Conservation (phyloP, 176 grass and related monocot genomes). For the Eleusine coracana region DNA sequence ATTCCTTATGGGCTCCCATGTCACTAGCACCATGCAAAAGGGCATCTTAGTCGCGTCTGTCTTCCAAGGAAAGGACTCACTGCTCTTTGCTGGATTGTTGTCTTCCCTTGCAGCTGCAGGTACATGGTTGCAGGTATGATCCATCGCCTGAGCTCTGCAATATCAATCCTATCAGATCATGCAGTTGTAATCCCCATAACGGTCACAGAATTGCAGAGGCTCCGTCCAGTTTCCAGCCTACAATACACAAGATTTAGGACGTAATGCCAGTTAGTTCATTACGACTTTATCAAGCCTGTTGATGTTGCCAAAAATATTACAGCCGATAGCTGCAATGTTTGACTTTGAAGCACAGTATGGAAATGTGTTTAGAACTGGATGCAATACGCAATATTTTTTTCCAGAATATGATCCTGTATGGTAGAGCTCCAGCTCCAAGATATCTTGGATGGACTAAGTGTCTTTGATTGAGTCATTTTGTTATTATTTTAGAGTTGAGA, state of each 20-base stretch:
- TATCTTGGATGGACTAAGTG: not conserved
- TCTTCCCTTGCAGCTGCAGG: conserved; percentile 92
- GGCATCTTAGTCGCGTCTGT: conserved; percentile 85
- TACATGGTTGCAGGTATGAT: conserved; percentile 90
- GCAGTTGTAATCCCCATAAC: not conserved
- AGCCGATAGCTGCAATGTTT: not conserved
- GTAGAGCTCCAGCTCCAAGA: not conserved
- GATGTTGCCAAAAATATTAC: not conserved
- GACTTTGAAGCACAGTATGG: conserved; percentile 4
- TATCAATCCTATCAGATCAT: not conserved
- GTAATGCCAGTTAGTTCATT: not conserved
- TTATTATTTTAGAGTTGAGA: not conserved
- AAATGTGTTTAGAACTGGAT: not conserved
- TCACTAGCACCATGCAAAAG: conserved; percentile 98
- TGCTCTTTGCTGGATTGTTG: conserved; percentile 92
- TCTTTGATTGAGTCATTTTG: too few species aligned
- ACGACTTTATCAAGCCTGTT: conserved; percentile 13
- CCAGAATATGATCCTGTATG: too few species aligned
- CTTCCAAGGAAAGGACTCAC: conserved; percentile 83
- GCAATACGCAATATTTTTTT: not conserved
- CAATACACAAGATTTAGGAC: conserved; percentile 32
- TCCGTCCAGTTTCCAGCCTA: conserved; percentile 18
- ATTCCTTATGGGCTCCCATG: conserved; percentile 97
- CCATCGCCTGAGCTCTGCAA: conserved; percentile 9
- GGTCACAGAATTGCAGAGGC: conserved; percentile 15